Evolutionary conservation across 106 monocot genomes (phyloP).

Genomic region (Platanthera guangdongensis): DNA sequence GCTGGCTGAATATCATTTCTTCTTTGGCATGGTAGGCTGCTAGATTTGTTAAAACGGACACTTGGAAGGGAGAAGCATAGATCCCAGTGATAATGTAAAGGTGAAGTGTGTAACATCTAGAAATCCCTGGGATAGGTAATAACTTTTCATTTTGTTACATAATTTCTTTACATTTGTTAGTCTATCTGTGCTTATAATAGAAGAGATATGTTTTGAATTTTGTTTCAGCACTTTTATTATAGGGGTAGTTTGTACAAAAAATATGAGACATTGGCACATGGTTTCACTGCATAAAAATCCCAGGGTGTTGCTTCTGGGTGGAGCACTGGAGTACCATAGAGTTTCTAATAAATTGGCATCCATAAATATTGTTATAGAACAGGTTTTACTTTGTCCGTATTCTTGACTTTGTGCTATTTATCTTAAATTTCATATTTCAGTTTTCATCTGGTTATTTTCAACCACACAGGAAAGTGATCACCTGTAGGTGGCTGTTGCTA

Average conservation of each 20-base stretch:
- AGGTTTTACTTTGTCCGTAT: constrained; percentile 33
- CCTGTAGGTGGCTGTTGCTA: constrained; percentile 44
- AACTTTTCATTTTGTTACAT: background rate
- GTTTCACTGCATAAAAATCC: constrained; percentile 64
- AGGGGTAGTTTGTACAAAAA: constrained; percentile 90
- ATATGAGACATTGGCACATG: constrained; percentile 89
- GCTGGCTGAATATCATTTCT: constrained; percentile 67
- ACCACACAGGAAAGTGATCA: constrained; percentile 59
- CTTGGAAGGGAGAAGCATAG: constrained; percentile 82
- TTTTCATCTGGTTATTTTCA: constrained; percentile 4
- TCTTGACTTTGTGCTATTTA: background rate
- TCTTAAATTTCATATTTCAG: background rate
- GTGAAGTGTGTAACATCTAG: constrained; percentile 78
- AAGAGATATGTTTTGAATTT: background rate
- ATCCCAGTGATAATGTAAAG: constrained; percentile 79
- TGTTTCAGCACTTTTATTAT: constrained; percentile 54
- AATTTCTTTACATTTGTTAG: background rate
- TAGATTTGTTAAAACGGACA: constrained; percentile 72
- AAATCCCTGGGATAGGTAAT: constrained; percentile 66
- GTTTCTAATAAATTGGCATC: constrained; percentile 57
- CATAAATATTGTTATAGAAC: constrained; percentile 57
- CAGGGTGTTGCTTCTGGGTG: no score
- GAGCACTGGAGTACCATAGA: no score
- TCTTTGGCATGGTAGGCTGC: constrained; percentile 85
- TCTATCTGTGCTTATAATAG: background rate